Conservation (phyloP, 225 moss, liverwort and hornwort species). For the Ulota crispa region DNA sequence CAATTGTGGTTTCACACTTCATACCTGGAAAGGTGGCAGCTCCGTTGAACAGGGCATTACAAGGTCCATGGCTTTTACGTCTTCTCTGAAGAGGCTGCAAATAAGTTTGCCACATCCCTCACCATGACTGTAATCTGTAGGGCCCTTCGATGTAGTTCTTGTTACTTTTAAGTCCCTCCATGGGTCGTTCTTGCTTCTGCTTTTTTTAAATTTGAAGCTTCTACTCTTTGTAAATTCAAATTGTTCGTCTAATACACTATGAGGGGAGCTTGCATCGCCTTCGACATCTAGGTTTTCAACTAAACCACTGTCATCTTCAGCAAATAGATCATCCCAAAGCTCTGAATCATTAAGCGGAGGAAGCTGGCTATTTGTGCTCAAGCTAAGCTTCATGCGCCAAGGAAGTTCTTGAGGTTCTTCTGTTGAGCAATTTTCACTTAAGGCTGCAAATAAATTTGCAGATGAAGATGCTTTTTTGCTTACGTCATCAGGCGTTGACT, state of each 20-base stretch:
- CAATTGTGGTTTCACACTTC: slow-evolving; percentile 11
- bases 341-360: slow-evolving; percentile 56
- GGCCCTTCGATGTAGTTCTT: slow-evolving; percentile 21
- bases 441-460: slow-evolving; percentile 40
- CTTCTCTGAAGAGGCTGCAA: slow-evolving; percentile 54
- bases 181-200: slow-evolving; percentile 20
- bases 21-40: slow-evolving; percentile 74
- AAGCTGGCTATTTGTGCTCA: slow-evolving; percentile 47
- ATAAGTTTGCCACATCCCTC: slow-evolving; percentile 76
- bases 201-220: slow-evolving; percentile 37
- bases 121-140: slow-evolving; percentile 72
- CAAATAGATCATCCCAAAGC: slow-evolving; percentile 44
- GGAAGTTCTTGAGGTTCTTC: slow-evolving; percentile 34
- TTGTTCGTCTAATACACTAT: slow-evolving; percentile 50
- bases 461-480: slow-evolving; percentile 29
- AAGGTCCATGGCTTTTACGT: slow-evolving; percentile 65
- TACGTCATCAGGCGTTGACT: slow-evolving; percentile 19
- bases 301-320: slow-evolving; percentile 24
- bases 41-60: slow-evolving; percentile 70
- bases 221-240: slow-evolving; percentile 35
- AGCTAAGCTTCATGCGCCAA: slow-evolving; percentile 47
- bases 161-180: slow-evolving; percentile 22
- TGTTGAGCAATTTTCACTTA: slow-evolving; percentile 24
- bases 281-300: slow-evolving; percentile 22
- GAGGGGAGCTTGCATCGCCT: slow-evolving; percentile 45